phyloP scores from a whole-genome alignment of 208 protist species.

The Dictyostelium gargantuum region DNA sequence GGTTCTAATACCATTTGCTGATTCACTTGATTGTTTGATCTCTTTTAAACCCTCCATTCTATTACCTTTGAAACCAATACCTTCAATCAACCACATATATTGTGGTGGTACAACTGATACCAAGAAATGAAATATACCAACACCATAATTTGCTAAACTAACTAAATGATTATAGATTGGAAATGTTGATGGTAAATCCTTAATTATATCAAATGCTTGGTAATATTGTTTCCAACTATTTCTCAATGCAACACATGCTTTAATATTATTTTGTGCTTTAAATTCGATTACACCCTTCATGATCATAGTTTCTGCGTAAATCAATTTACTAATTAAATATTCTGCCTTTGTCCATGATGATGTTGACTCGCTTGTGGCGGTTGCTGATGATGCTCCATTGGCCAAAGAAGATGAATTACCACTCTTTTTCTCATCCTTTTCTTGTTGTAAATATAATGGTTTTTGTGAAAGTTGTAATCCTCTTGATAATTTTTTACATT shows the following conservation, averaged over 20 bases:
- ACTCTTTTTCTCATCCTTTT: constrained; percentile 53
- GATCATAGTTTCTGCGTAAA: constrained; percentile 45
- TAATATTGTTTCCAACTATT: constrained; percentile 53
- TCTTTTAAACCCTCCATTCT: constrained; percentile 61
- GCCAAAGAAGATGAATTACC: neutral
- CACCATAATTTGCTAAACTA: constrained; percentile 3
- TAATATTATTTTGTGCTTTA: constrained; percentile 56
- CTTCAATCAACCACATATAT: constrained; percentile 52
- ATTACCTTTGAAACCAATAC: constrained; percentile 52
- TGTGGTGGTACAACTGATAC: constrained; percentile 51
- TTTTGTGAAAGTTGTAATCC: constrained; percentile 49
- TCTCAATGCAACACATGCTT: constrained; percentile 27
- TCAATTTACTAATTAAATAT: constrained; percentile 49
- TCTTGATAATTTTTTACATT: constrained; percentile 33
- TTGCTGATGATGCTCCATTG: neutral
- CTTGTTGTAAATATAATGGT: constrained; percentile 45
- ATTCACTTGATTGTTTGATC: neutral
- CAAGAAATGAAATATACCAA: constrained; percentile 50
- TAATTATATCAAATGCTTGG: constrained; percentile 24
- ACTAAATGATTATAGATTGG: constrained; percentile 36
- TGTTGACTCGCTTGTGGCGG: neutral
- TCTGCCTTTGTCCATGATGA: neutral
- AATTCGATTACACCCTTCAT: constrained; percentile 62
- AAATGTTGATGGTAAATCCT: constrained; percentile 8
- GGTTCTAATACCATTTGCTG: constrained; percentile 24